These are phyloP conservation scores for Amyloporia xantha DNA, from an alignment of 768 basidiomycete genomes.

Conservation along the genomic window DNA sequence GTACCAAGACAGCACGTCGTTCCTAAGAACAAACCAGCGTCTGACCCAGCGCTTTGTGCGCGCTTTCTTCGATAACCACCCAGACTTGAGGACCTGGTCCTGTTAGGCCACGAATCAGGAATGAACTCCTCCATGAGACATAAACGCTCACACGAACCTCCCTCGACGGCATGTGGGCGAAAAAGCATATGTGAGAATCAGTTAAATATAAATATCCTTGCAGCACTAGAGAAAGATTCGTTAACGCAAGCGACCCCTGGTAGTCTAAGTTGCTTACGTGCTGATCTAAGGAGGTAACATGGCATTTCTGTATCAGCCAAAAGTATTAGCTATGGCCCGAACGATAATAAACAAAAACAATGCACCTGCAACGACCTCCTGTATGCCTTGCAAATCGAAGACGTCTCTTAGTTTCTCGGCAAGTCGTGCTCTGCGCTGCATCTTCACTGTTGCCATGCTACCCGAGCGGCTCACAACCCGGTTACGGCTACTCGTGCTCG, in stretches of 20 bases:
- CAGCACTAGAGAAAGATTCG: slow-evolving; percentile 47
- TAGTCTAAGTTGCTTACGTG: slow-evolving; percentile 55
- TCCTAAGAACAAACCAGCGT: slow-evolving; percentile 96
- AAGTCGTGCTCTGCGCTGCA: slow-evolving; percentile 61
- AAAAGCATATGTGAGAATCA: slow-evolving; percentile 91
- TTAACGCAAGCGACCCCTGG: neutral
- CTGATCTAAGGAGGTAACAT: slow-evolving; percentile 87
- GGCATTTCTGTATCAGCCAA: slow-evolving; percentile 61
- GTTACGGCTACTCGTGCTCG: slow-evolving; percentile 3
- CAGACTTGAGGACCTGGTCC: slow-evolving; percentile 93
- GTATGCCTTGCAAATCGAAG: slow-evolving; percentile 73
- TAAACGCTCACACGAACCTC: slow-evolving; percentile 71
- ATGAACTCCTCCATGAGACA: too few relatives aligned
- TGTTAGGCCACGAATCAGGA: too few relatives aligned
- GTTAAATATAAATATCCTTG: slow-evolving; percentile 99
- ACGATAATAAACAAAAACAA: neutral
- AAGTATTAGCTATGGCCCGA: neutral
- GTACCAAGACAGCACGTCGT: slow-evolving; percentile 95
- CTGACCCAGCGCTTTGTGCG: slow-evolving; percentile 89
- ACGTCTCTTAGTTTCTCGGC: slow-evolving; percentile 88
- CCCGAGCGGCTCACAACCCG: slow-evolving; percentile 24
- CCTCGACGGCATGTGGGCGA: slow-evolving; percentile 85
- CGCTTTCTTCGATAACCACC: slow-evolving; percentile 81
- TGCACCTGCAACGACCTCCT: slow-evolving; percentile 80
- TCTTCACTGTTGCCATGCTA: slow-evolving; percentile 68